Evolutionary conservation across 2,329 filamentous ascomycete genomes (phyloP).

Genomic region (Alternaria conjuncta): DNA sequence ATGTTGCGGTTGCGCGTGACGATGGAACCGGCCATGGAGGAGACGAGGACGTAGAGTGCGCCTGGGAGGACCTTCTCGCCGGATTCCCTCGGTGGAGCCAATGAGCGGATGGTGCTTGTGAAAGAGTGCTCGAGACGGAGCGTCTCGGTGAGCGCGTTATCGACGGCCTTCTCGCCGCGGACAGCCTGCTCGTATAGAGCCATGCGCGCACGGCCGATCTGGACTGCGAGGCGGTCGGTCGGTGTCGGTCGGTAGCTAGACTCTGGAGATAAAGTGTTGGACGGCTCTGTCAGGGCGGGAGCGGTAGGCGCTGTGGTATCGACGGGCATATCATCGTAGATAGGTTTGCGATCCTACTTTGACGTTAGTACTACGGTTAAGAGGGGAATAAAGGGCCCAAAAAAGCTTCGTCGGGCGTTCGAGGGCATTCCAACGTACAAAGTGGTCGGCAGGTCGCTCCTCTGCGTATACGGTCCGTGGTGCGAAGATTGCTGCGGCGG

Average conservation of each 20-base stretch:
- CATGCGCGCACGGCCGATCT: constrained; percentile 81
- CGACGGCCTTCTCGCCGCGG: constrained; percentile 79
- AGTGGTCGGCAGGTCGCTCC: constrained; percentile 34
- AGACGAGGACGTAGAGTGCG: constrained; percentile 88
- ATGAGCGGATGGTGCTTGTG: constrained; percentile 84
- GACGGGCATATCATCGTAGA: constrained; percentile 72
- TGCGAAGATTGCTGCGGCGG: constrained; percentile 56
- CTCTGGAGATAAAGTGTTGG: constrained; percentile 37
- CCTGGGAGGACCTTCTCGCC: constrained; percentile 91
- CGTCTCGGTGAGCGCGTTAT: constrained; percentile 78
- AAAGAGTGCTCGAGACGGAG: constrained; percentile 89
- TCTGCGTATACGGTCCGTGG: constrained; percentile 58
- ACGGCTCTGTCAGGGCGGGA: constrained; percentile 42
- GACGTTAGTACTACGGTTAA: neutral
- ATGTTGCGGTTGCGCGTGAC: constrained; percentile 87
- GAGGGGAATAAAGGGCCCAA: neutral
- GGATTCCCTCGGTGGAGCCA: constrained; percentile 84
- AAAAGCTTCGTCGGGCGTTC: too few relatives aligned
- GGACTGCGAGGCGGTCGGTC: constrained; percentile 84
- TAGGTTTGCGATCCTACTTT: constrained; percentile 61
- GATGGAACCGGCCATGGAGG: constrained; percentile 94
- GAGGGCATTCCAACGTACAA: constrained; percentile 18
- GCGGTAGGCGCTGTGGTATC: constrained; percentile 48
- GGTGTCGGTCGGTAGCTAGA: constrained; percentile 67
- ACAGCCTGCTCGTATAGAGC: constrained; percentile 79